These are phyloP conservation scores for Aspergillus thermomutatus DNA, from an alignment of 2,329 filamentous ascomycete species.

Conservation along the genomic window DNA sequence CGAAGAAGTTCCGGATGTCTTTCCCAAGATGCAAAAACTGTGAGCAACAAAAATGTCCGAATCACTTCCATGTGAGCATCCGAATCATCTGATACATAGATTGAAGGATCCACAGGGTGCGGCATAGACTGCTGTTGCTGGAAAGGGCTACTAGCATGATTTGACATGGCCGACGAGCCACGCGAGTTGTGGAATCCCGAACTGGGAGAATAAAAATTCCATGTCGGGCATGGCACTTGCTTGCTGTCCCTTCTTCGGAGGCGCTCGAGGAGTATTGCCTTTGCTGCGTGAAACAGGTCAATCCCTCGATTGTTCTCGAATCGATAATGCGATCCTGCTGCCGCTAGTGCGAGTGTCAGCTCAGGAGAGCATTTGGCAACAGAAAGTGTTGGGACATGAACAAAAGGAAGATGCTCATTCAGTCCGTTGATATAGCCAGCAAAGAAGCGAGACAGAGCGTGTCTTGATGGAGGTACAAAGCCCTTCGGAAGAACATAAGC, in stretches of 20 bases:
- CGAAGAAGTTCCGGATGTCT: conserved; percentile 55
- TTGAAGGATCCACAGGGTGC: conserved; percentile 30
- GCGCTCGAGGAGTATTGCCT: conserved; percentile 52
- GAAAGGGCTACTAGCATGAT: conserved; percentile 42
- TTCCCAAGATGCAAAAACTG: conserved; percentile 59
- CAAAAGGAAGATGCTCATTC: conserved; percentile 51
- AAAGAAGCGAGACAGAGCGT: conserved; percentile 48
- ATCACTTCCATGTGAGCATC: conserved; percentile 50
- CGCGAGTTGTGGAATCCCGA: conserved; percentile 39
- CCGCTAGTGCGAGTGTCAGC: conserved; percentile 50
- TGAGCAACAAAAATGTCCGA: conserved; percentile 51
- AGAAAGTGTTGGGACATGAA: conserved; percentile 49
- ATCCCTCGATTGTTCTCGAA: conserved; percentile 52
- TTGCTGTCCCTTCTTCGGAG: conserved; percentile 50
- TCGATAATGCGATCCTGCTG: conserved; percentile 48
- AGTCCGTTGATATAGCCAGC: conserved; percentile 52
- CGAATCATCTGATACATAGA: conserved; percentile 39
- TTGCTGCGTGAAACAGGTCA: conserved; percentile 56
- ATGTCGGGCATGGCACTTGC: conserved; percentile 39
- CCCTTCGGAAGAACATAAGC: conserved; percentile 44
- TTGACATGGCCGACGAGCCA: conserved; percentile 41
- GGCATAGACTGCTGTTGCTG: conserved; percentile 33
- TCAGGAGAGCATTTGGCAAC: conserved; percentile 46
- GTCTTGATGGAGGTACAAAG: conserved; percentile 48
- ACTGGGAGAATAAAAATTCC: conserved; percentile 39